Evolutionary conservation across 73 alveolate genomes (phyloP).

Genomic region (Paramecium pentaurelia): DNA sequence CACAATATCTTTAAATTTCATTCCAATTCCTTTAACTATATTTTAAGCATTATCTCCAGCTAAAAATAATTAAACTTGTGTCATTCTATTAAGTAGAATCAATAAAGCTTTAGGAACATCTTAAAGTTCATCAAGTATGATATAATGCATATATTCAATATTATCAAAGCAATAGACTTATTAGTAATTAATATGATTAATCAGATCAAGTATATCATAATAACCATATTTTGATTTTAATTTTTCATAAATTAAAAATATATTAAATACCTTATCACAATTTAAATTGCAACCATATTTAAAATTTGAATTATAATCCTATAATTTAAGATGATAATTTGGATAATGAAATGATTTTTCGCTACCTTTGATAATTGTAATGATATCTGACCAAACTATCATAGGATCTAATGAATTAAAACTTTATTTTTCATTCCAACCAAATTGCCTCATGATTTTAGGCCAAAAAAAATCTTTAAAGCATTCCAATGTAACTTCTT

Average conservation of each 20-base stretch:
- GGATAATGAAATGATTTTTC: slow-evolving; percentile 27
- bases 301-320: not conserved
- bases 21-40: slow-evolving; percentile 89
- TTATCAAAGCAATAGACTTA: slow-evolving; percentile 28
- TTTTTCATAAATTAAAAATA: slow-evolving; percentile 71
- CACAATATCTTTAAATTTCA: slow-evolving; percentile 76
- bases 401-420: slow-evolving; percentile 45
- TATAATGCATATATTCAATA: slow-evolving; percentile 68
- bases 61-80: slow-evolving; percentile 73
- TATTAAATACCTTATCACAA: not conserved
- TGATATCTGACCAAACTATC: slow-evolving; percentile 84
- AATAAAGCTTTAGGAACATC: slow-evolving; percentile 79
- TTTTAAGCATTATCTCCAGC: slow-evolving; percentile 92
- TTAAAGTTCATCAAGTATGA: slow-evolving; percentile 87
- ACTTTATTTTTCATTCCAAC: not conserved
- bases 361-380: slow-evolving; percentile 78
- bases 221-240: slow-evolving; percentile 74
- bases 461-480: not conserved
- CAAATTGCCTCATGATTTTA: not conserved
- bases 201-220: slow-evolving; percentile 86
- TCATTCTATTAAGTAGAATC: slow-evolving; percentile 61
- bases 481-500: slow-evolving; percentile 3
- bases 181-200: slow-evolving; percentile 67
- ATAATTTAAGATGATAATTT: slow-evolving; percentile 34
- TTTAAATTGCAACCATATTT: not conserved